Conservation (phyloP, 148 eudicot genomes). For the Dianthus caryophyllus region DNA sequence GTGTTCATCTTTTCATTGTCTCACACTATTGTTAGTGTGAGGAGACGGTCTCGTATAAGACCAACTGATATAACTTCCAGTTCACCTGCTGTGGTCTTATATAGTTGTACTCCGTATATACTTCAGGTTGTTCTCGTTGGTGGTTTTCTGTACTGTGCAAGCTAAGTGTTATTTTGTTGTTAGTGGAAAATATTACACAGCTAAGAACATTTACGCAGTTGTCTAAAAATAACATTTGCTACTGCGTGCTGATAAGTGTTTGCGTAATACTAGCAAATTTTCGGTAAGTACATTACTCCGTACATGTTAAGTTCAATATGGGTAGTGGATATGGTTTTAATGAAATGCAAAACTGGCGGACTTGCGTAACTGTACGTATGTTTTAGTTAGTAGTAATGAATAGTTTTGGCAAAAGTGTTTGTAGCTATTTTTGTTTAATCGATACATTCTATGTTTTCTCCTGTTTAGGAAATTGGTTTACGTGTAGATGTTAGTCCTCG, state of each 20-base stretch:
- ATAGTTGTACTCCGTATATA: not conserved
- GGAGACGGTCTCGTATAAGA: no score
- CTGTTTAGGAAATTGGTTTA: not conserved
- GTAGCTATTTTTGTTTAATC: no score
- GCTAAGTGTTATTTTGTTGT: constrained; percentile 1
- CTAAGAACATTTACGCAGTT: not conserved
- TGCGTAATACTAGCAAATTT: no score
- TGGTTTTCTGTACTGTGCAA: not conserved
- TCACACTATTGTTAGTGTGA: no score
- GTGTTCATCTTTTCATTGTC: no score
- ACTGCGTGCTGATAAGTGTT: no score
- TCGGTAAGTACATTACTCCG: no score
- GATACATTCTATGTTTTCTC: no score
- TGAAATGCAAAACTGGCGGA: not conserved
- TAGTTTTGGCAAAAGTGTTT: no score
- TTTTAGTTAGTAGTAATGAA: not conserved
- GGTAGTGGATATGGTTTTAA: not conserved
- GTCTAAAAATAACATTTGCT: not conserved
- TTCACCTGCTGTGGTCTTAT: not conserved
- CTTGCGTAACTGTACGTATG: not conserved
- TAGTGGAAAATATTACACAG: not conserved
- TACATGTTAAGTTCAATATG: not conserved
- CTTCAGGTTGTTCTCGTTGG: not conserved
- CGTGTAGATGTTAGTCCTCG: not conserved
- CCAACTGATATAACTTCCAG: not conserved